phyloP scores from a whole-genome alignment of 2,329 filamentous ascomycete genomes.

The Fusarium neocosmosporiellum region DNA sequence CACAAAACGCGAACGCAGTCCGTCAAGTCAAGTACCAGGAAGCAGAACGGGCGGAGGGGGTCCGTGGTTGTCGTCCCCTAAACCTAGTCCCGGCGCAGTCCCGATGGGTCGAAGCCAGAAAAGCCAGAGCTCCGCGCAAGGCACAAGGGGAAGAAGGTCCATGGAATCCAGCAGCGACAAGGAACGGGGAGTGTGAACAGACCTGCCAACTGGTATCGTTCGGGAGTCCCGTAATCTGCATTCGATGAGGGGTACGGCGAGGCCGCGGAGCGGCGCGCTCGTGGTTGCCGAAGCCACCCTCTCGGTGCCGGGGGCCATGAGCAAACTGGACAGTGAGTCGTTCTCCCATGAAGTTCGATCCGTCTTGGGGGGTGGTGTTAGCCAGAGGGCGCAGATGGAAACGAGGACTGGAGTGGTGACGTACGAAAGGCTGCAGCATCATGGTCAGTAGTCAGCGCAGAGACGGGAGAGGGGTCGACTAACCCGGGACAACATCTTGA shows the following conservation, averaged over 20 bases:
- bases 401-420: slow-evolving; percentile 49
- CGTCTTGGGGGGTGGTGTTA: slow-evolving; percentile 70
- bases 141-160: slow-evolving; percentile 49
- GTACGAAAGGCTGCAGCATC: slow-evolving; percentile 68
- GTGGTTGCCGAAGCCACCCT: slow-evolving; percentile 61
- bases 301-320: slow-evolving; percentile 77
- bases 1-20: slow-evolving; percentile 51
- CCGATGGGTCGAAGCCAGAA: slow-evolving; percentile 43
- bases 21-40: slow-evolving; percentile 52
- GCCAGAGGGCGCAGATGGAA: slow-evolving; percentile 26
- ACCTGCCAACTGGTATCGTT: slow-evolving; percentile 99
- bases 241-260: slow-evolving; percentile 92
- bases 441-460: slow-evolving; percentile 33
- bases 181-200: slow-evolving; percentile 76
- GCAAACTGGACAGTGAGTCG: slow-evolving; percentile 98
- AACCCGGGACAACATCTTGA: slow-evolving; percentile 97
- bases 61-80: slow-evolving; percentile 45
- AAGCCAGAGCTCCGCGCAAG: slow-evolving; percentile 47
- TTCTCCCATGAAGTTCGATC: slow-evolving; percentile 97
- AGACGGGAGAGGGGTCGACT: slow-evolving; percentile 50
- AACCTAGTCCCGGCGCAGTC: slow-evolving; percentile 43
- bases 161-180: slow-evolving; percentile 60
- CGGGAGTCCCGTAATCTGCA: slow-evolving; percentile 97
- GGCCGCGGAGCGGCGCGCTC: slow-evolving; percentile 77
- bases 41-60: slow-evolving; percentile 40